phyloP scores from a whole-genome alignment of 345 rosid genomes.

The Camelina hispida region DNA sequence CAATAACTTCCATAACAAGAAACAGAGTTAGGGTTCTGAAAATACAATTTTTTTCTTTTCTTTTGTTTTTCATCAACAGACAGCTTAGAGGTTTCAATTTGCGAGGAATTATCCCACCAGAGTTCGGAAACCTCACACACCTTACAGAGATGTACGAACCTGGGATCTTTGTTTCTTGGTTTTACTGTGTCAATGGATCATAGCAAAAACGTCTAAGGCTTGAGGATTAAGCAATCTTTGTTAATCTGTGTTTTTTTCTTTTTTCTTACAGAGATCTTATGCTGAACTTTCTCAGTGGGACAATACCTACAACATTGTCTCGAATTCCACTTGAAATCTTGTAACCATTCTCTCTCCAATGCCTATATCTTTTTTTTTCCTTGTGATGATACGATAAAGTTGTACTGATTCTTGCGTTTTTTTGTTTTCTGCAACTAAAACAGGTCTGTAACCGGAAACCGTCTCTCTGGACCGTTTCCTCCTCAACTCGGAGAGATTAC shows the following conservation, averaged over 20 bases:
- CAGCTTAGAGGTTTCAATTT: constrained; percentile 56
- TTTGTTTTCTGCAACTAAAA: constrained; percentile 6
- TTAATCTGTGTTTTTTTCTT: not conserved
- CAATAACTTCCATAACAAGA: not conserved
- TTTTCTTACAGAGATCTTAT: constrained; percentile 64
- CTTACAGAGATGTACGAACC: constrained; percentile 60
- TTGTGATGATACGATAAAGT: not conserved
- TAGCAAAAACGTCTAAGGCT: not conserved
- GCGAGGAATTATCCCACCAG: constrained; percentile 66
- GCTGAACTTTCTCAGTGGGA: constrained; percentile 72
- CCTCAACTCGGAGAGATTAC: constrained; percentile 58
- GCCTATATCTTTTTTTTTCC: not conserved
- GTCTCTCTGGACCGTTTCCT: constrained; percentile 70
- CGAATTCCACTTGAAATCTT: constrained; percentile 56
- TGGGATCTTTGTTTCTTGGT: not conserved
- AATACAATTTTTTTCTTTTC: not conserved
- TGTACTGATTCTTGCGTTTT: constrained; percentile 16
- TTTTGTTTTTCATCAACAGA: constrained; percentile 43
- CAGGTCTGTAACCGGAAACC: constrained; percentile 72
- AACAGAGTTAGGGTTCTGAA: not conserved
- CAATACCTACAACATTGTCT: constrained; percentile 63
- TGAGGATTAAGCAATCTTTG: constrained; percentile 22
- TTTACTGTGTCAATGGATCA: not conserved
- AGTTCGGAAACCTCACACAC: constrained; percentile 61
- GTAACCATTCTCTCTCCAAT: constrained; percentile 48